Conservation (phyloP, 1,284 basidiomycete species). For the Meripilus lineatus region DNA sequence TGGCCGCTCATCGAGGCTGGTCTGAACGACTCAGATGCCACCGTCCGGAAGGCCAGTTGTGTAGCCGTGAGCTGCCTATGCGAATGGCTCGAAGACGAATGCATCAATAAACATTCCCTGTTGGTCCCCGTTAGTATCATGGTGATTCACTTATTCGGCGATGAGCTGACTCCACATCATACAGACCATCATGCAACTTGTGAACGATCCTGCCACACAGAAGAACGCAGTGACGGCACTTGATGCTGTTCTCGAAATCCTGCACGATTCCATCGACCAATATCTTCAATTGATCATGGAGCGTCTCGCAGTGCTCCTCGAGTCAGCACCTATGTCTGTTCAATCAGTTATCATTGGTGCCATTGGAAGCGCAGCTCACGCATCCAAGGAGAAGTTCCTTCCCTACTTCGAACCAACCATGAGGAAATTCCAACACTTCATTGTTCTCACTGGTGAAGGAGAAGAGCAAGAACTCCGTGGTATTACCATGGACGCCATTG, state of each 20-base stretch:
- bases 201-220: constrained; percentile 87
- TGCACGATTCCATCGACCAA: constrained; percentile 86
- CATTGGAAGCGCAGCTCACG: constrained; percentile 97
- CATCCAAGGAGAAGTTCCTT: constrained; percentile 89
- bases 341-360: constrained; percentile 98
- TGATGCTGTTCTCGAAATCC: constrained; percentile 94
- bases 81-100: constrained; percentile 97
- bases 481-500: constrained; percentile 97
- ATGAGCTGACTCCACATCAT: constrained; percentile 3
- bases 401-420: constrained; percentile 97
- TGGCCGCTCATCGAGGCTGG: constrained; percentile 96
- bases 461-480: constrained; percentile 94
- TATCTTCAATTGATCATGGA: constrained; percentile 97
- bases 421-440: constrained; percentile 84
- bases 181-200: constrained; percentile 84
- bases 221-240: constrained; percentile 93
- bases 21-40: constrained; percentile 78
- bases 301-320: constrained; percentile 84
- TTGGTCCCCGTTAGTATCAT: constrained; percentile 74
- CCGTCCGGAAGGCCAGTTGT: constrained; percentile 93
- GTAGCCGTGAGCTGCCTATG: constrained; percentile 95
- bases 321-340: constrained; percentile 80
- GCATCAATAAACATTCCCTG: constrained; percentile 76
- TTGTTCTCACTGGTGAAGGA: constrained; percentile 77
- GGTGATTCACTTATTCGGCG: constrained; percentile 1